Percentiles rank a stretch among this genome's conserved stretches.
Conservation (phyloP, 169 alveolate genomes). For the Babesia sp. region DNA sequence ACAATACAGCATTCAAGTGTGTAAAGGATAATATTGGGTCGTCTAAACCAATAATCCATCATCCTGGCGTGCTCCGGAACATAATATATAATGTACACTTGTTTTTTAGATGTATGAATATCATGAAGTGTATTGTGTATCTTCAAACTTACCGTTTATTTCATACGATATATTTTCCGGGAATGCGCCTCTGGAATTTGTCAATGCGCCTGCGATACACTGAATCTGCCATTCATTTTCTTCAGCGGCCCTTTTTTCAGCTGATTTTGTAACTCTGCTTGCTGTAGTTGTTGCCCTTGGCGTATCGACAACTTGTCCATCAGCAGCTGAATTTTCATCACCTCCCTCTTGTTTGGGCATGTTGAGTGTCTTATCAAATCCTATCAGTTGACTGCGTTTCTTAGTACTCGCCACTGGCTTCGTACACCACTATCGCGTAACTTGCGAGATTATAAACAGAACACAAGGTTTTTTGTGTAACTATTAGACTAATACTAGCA, state of each 20-base stretch:
- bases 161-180: constrained; percentile 52
- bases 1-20: too few relatives aligned
- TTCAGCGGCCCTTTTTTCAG: background rate
- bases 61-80: too few relatives aligned
- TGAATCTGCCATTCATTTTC: background rate
- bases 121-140: background rate
- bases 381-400: too few relatives aligned
- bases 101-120: too few relatives aligned
- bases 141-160: constrained; percentile 46
- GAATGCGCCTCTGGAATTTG: constrained; percentile 10
- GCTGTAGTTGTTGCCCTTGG: background rate
- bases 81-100: too few relatives aligned
- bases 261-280: background rate
- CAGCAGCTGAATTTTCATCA: background rate
- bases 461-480: too few relatives aligned
- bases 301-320: background rate
- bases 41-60: too few relatives aligned
- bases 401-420: too few relatives aligned
- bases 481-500: too few relatives aligned
- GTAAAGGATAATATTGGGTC: too few relatives aligned
- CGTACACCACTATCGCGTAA: too few relatives aligned
- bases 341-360: background rate
- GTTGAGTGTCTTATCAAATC: background rate
- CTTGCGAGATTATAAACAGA: too few relatives aligned
- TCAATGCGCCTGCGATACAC: constrained; percentile 11